Evolutionary conservation across 768 basidiomycete genomes (phyloP), one percentile per base, ranked within the genome.

Genomic region (Mycena galericulata): DNA sequence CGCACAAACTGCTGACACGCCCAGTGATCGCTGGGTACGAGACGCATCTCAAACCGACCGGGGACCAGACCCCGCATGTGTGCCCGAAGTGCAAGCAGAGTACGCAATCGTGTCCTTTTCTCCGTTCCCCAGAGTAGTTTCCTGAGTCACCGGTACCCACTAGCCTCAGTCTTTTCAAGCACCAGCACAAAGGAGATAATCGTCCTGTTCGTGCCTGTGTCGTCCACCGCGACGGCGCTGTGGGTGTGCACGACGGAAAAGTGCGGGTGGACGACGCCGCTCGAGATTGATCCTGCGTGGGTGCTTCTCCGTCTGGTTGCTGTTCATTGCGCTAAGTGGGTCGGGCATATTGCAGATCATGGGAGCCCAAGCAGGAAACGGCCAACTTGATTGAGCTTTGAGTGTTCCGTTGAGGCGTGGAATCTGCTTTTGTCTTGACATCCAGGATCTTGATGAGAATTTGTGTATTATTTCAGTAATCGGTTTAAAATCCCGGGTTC

Each of bases 201-300:
- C 18, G 63, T 65, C 45, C 34, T 65, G 63, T 65, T 65, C 45
- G 46, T 65, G 3, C 34, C 64, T 34, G 56, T 65, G 9, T 30
- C 38, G 8, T 57, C 55, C 17, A 58, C 2, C 34, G 56, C 56
- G 11, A 32, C 32, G 29, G 54, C 20, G 4, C 32, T 40, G 9
- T 65, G 64, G 64, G 26, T 65, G 45, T 65, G 64, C 55, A 59
- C 56, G 27, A 65, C 64, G 20, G 47, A 65, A 20, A 51, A 51
- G 20, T 65, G 64, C 56, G 64, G 64, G 14, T 65, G 64, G 64
- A 58, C 45, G 45, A 45, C 64, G 22, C 46, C 64, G 47, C 18
- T 59, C 27, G 46, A 46, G 29, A n/a, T 40, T 6, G 43, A 65
- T 2, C 64, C 64, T 20, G 10, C 45, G 64, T 59, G 47, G 51